Percentiles rank a stretch among this genome's conserved stretches.
phyloP scores from a whole-genome alignment of 2,329 filamentous ascomycete genomes.

The Knoxdaviesia proteae region DNA sequence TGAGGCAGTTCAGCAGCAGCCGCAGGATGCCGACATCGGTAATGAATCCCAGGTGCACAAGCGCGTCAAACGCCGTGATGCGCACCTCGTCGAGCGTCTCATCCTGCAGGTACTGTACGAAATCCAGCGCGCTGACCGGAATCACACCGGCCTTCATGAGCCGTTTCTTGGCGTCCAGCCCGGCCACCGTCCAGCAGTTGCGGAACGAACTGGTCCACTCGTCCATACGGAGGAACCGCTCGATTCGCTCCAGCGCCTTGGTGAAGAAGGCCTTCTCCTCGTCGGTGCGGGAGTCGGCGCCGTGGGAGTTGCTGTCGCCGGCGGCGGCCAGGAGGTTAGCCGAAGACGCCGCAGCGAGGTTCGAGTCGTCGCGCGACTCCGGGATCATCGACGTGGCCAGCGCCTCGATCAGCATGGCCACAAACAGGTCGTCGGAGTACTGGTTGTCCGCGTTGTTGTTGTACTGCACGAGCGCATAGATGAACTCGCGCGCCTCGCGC shows the following conservation, averaged over 20 bases:
- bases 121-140: conserved; percentile 28
- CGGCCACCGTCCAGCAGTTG: conserved; percentile 43
- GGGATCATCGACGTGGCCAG: conserved; percentile 38
- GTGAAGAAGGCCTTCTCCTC: conserved; percentile 27
- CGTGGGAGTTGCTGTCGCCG: no score
- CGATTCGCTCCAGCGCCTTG: conserved; percentile 38
- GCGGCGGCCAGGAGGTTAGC: no score
- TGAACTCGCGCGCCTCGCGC: conserved; percentile 56
- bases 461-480: conserved; percentile 74
- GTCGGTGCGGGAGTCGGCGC: conserved; percentile 14
- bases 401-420: conserved; percentile 54
- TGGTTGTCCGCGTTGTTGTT: conserved; percentile 88
- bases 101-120: conserved; percentile 44
- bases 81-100: conserved; percentile 41
- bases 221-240: conserved; percentile 45
- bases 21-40: conserved; percentile 31
- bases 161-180: conserved; percentile 36
- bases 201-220: conserved; percentile 49
- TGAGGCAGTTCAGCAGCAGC: conserved; percentile 35
- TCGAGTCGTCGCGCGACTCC: conserved; percentile 18
- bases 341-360: conserved; percentile 16
- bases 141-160: conserved; percentile 46
- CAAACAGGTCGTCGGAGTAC: conserved; percentile 77
- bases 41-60: conserved; percentile 42
- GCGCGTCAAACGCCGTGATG: conserved; percentile 42